Evolutionary conservation across 441 rosid genomes (phyloP).

Genomic region (Theobroma grandiflorum): DNA sequence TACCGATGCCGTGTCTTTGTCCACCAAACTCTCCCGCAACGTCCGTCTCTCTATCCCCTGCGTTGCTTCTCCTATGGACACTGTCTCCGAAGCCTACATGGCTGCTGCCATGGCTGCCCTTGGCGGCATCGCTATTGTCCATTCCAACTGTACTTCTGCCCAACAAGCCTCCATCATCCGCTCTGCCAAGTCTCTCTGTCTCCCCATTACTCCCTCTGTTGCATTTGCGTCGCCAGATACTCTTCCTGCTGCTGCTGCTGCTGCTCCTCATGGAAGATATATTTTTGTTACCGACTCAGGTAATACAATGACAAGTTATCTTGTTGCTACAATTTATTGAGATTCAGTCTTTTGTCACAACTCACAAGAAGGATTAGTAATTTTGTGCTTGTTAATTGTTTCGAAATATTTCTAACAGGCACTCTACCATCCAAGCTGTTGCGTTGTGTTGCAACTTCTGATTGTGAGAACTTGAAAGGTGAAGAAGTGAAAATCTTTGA

Average conservation of each 20-base stretch:
- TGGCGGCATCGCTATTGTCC: slow-evolving; percentile 85
- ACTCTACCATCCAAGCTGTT: slow-evolving; percentile 51
- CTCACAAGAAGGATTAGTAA: not conserved
- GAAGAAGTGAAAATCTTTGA: slow-evolving; percentile 62
- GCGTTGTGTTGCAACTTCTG: slow-evolving; percentile 69
- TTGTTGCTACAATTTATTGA: not conserved
- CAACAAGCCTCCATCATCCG: slow-evolving; percentile 70
- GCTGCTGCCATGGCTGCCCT: slow-evolving; percentile 91
- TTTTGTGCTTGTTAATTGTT: not conserved
- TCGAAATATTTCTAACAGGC: slow-evolving; percentile 42
- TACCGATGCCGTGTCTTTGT: slow-evolving; percentile 71
- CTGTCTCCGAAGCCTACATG: slow-evolving; percentile 90
- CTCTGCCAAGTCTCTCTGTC: slow-evolving; percentile 69
- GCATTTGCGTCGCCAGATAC: slow-evolving; percentile 47
- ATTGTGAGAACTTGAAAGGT: slow-evolving; percentile 55
- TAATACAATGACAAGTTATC: not conserved
- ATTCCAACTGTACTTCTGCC: slow-evolving; percentile 62
- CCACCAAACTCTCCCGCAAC: slow-evolving; percentile 75
- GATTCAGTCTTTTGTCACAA: no score
- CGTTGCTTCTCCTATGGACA: slow-evolving; percentile 97
- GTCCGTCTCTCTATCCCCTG: slow-evolving; percentile 81
- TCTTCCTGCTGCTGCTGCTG: slow-evolving; percentile 41
- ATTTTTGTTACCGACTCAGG: slow-evolving; percentile 64
- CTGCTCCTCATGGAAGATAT: slow-evolving; percentile 36
- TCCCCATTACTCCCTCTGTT: slow-evolving; percentile 66